phyloP scores from a whole-genome alignment of 2,329 filamentous ascomycete species.

The Coniochaeta sp. region DNA sequence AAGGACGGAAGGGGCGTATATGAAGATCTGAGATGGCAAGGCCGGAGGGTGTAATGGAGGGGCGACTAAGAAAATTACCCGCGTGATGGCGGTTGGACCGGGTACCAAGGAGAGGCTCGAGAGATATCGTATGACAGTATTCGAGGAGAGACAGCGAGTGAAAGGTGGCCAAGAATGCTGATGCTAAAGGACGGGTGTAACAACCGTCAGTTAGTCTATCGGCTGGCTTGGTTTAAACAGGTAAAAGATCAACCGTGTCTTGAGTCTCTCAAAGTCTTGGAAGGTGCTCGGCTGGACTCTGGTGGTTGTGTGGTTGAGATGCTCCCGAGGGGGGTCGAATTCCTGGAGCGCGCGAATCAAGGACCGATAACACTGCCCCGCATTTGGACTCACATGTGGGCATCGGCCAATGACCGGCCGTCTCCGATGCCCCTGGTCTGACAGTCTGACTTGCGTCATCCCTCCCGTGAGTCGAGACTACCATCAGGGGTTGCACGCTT shows the following conservation, averaged over 20 bases:
- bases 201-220: no score
- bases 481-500: no score
- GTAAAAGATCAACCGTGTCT: not conserved
- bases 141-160: no score
- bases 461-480: not conserved
- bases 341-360: not conserved
- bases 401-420: not conserved
- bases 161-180: no score
- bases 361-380: not conserved
- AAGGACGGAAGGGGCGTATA: not conserved
- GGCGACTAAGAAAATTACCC: not conserved
- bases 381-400: not conserved
- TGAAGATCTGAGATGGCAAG: not conserved
- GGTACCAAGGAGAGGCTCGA: no score
- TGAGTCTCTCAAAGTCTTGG: not conserved
- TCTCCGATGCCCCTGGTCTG: not conserved
- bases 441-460: conserved; percentile 2
- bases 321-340: not conserved
- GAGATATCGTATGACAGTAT: no score
- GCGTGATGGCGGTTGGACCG: not conserved
- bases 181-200: no score
- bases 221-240: no score
- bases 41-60: not conserved
- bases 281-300: not conserved
- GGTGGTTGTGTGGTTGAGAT: not conserved